These are phyloP conservation scores for Odontarrhena argentea DNA, from an alignment of 345 rosid genomes.

Conservation along the genomic window DNA sequence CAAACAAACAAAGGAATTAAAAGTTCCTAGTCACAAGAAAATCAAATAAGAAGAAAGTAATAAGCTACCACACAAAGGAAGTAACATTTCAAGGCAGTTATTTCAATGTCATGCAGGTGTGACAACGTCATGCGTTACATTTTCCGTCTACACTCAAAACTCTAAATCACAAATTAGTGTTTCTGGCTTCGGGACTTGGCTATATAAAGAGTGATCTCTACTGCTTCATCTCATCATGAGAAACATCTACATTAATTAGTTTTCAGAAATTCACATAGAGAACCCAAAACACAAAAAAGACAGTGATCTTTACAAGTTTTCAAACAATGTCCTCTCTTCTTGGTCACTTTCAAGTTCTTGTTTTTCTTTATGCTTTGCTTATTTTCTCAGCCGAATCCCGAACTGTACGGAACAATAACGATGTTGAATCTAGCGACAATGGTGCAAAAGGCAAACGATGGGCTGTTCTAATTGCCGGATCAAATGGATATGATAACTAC, in stretches of 20 bases:
- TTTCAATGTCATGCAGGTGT: conserved; percentile 21
- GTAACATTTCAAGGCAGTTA: conserved; percentile 35
- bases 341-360: conserved; percentile 31
- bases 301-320: conserved; percentile 3
- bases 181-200: neutral
- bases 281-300: neutral
- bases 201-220: conserved; percentile 14
- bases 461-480: conserved; percentile 82
- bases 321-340: conserved; percentile 37
- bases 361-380: conserved; percentile 30
- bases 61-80: conserved; percentile 32
- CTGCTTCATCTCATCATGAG: conserved; percentile 2
- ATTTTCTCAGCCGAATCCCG: conserved; percentile 31
- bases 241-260: neutral
- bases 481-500: conserved; percentile 51
- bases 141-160: conserved; percentile 24
- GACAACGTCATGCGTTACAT: conserved; percentile 41
- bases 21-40: conserved; percentile 1
- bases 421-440: conserved; percentile 10
- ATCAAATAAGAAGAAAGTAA: neutral
- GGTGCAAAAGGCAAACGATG: conserved; percentile 48
- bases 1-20: no score
- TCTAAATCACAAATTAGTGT: conserved; percentile 13
- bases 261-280: conserved; percentile 15
- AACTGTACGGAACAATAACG: neutral